Evolutionary conservation across 345 rosid genomes (phyloP).

Genomic region (Streptanthus diversifolius): DNA sequence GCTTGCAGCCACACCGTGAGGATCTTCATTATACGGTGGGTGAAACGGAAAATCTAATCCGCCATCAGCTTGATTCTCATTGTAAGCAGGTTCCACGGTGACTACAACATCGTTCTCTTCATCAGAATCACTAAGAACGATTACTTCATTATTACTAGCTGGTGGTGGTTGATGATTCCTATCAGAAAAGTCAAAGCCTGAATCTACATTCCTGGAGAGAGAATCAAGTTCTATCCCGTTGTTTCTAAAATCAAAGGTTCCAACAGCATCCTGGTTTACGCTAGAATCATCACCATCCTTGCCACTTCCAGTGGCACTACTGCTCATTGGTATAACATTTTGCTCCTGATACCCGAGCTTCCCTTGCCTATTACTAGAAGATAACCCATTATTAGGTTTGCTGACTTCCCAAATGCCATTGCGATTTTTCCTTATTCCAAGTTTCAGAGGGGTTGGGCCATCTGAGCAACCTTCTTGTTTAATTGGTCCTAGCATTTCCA

Average conservation of each 20-base stretch:
- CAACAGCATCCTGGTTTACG: constrained; percentile 81
- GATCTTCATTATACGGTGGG: constrained; percentile 52
- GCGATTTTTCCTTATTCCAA: constrained; percentile 76
- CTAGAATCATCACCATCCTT: constrained; percentile 90
- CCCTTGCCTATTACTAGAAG: constrained; percentile 58
- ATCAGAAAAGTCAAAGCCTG: constrained; percentile 41
- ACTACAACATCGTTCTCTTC: constrained; percentile 62
- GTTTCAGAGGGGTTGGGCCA: constrained; percentile 63
- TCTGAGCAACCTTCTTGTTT: constrained; percentile 76
- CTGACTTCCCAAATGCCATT: constrained; percentile 87
- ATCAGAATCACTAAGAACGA: constrained; percentile 87
- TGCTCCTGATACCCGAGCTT: constrained; percentile 44
- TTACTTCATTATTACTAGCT: constrained; percentile 57
- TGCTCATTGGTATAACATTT: constrained; percentile 79
- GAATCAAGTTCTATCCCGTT: constrained; percentile 75
- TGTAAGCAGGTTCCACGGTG: constrained; percentile 39
- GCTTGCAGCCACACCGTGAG: constrained; percentile 43
- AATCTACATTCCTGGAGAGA: constrained; percentile 51
- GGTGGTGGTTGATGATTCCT: constrained; percentile 41
- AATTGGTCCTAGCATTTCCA: constrained; percentile 45
- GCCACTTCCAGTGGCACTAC: constrained; percentile 87
- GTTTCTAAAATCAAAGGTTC: constrained; percentile 53
- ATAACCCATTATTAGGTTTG: constrained; percentile 57
- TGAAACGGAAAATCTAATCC: constrained; percentile 52
- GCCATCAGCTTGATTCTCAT: constrained; percentile 17